These are phyloP conservation scores for Geranium brycei DNA, from an alignment of 345 rosid genomes.

Conservation along the genomic window DNA sequence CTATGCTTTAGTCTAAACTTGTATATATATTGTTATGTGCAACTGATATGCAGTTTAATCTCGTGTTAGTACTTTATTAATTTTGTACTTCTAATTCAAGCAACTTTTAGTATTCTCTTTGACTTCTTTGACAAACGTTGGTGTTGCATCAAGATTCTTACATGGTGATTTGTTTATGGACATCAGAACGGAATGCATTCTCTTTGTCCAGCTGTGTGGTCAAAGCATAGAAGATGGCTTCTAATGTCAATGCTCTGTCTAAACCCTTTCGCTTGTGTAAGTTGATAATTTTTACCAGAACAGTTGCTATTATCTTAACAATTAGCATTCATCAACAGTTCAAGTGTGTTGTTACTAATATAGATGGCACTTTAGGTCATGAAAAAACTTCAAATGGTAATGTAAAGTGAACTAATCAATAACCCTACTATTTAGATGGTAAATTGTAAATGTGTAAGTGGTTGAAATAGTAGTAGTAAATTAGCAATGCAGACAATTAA, in stretches of 20 bases:
- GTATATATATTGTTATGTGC: too few species aligned
- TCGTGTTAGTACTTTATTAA: too few species aligned
- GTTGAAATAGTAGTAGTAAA: background rate
- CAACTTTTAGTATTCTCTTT: too few species aligned
- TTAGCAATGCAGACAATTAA: background rate
- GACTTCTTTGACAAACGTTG: too few species aligned
- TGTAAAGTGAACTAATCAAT: background rate
- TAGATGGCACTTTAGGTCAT: too few species aligned
- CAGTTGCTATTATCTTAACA: background rate
- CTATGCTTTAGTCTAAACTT: too few species aligned
- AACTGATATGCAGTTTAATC: too few species aligned
- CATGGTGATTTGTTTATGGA: slow-evolving; percentile 4
- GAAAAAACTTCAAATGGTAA: background rate
- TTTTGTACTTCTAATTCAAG: too few species aligned
- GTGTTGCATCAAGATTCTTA: background rate
- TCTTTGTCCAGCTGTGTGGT: slow-evolving; percentile 94
- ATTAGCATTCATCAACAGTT: too few species aligned
- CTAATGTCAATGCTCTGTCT: slow-evolving; percentile 95
- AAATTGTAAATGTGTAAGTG: background rate
- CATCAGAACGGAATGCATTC: slow-evolving; percentile 91
- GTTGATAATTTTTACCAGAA: slow-evolving; percentile 11
- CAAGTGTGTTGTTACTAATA: too few species aligned
- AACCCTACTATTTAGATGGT: background rate
- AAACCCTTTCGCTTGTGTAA: slow-evolving; percentile 84
- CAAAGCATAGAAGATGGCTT: slow-evolving; percentile 94